Percentiles rank a stretch among this genome's conserved stretches.
These are phyloP conservation scores for Areca catechu DNA, from an alignment of 176 grass and related monocot genomes.

Conservation along the genomic window DNA sequence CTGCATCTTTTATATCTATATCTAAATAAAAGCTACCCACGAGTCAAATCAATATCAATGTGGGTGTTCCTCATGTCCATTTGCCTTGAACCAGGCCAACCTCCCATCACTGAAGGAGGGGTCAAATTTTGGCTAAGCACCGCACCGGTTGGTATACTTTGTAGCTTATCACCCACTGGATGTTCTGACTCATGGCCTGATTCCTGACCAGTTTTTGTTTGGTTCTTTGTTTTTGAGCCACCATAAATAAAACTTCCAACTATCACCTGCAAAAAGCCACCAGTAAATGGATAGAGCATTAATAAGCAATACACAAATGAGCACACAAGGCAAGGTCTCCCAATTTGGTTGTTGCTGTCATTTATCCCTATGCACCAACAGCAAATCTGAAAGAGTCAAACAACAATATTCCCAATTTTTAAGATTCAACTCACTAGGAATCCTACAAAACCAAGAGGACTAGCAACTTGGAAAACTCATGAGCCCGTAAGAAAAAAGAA, in stretches of 20 bases:
- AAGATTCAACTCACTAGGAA: too few relatives aligned
- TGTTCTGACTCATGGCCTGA: constrained; percentile 17
- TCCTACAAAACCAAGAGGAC: too few relatives aligned
- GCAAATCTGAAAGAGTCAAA: too few relatives aligned
- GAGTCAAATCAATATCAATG: constrained; percentile 49
- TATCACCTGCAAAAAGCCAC: constrained; percentile 30
- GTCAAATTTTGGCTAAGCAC: constrained; percentile 16
- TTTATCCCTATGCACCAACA: too few relatives aligned
- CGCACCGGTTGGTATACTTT: not conserved
- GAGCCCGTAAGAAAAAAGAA: too few relatives aligned
- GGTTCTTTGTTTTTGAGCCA: constrained; percentile 44
- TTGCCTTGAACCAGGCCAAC: constrained; percentile 40
- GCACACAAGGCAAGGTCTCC: too few relatives aligned
- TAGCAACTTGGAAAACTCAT: too few relatives aligned
- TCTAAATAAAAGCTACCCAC: constrained; percentile 19
- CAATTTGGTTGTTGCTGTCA: too few relatives aligned
- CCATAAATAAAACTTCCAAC: constrained; percentile 71
- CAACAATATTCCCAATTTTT: too few relatives aligned
- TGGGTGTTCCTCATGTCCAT: constrained; percentile 22
- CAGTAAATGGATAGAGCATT: too few relatives aligned
- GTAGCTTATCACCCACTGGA: constrained; percentile 5
- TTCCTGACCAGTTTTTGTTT: constrained; percentile 28
- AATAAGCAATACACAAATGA: too few relatives aligned
- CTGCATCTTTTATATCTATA: too few relatives aligned
- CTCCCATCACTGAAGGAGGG: constrained; percentile 21